Percentiles rank a stretch among this genome's conserved stretches.
Conservation (phyloP, 805 yeast species). For the Candida easanensis region DNA sequence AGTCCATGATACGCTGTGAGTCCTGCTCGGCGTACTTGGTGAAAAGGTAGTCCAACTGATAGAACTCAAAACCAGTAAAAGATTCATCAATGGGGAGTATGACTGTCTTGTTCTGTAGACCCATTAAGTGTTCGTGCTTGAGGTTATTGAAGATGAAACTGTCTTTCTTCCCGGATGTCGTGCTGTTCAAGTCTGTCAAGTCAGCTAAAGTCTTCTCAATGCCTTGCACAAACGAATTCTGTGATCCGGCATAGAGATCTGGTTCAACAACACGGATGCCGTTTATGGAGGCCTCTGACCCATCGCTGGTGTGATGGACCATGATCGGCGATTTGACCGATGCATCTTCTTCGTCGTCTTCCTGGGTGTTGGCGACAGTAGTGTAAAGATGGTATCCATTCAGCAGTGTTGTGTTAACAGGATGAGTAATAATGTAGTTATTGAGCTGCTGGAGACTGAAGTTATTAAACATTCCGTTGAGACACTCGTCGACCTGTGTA, state of each 20-base stretch:
- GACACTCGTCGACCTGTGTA: not conserved
- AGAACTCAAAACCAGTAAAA: constrained; percentile 33
- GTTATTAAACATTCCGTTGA: constrained; percentile 1
- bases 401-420: constrained; percentile 12
- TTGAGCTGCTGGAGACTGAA: constrained; percentile 12
- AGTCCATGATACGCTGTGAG: constrained; percentile 26
- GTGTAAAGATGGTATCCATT: constrained; percentile 13
- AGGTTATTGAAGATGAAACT: constrained; percentile 4
- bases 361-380: constrained; percentile 16
- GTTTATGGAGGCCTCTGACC: constrained; percentile 34
- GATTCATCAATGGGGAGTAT: constrained; percentile 45
- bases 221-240: constrained; percentile 66
- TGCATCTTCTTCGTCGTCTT: too few relatives aligned
- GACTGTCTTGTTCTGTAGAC: constrained; percentile 36
- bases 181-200: constrained; percentile 35
- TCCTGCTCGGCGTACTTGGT: constrained; percentile 32
- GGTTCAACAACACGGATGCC: constrained; percentile 50
- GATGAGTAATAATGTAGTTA: constrained; percentile 16
- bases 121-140: constrained; percentile 11
- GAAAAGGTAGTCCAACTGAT: constrained; percentile 45
- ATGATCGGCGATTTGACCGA: constrained; percentile 32
- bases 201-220: constrained; percentile 43
- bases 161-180: constrained; percentile 24
- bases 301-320: constrained; percentile 12
- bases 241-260: constrained; percentile 58